Evolutionary conservation across 176 grass and related monocot genomes (phyloP).

Genomic region (Saccharum spontaneum): DNA sequence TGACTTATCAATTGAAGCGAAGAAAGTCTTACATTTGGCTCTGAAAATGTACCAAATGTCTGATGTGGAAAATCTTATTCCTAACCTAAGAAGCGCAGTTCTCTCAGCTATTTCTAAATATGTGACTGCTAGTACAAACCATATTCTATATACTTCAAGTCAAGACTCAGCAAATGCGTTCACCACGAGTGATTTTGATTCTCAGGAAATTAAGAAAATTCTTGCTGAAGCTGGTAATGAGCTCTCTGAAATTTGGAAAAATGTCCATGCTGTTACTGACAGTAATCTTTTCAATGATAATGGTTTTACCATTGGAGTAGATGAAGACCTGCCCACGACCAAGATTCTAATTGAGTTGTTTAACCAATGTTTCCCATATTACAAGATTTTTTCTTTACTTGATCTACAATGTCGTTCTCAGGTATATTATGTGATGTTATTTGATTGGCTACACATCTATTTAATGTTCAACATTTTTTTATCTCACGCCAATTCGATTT

Average conservation of each 20-base stretch:
- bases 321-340: slow-evolving; percentile 52
- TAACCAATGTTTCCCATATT: slow-evolving; percentile 64
- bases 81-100: slow-evolving; percentile 58
- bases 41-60: slow-evolving; percentile 63
- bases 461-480: slow-evolving; percentile 10
- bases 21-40: slow-evolving; percentile 62
- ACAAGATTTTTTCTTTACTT: slow-evolving; percentile 46
- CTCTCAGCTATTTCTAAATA: slow-evolving; percentile 64
- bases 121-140: slow-evolving; percentile 41
- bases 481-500: slow-evolving; percentile 31
- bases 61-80: slow-evolving; percentile 52
- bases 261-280: slow-evolving; percentile 39
- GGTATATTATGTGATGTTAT: slow-evolving; percentile 48
- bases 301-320: slow-evolving; percentile 33
- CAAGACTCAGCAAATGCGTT: slow-evolving; percentile 36
- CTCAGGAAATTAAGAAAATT: slow-evolving; percentile 35
- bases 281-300: slow-evolving; percentile 27
- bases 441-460: slow-evolving; percentile 22
- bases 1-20: slow-evolving; percentile 62
- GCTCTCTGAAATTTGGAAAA: slow-evolving; percentile 65
- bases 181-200: slow-evolving; percentile 27
- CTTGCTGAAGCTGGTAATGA: slow-evolving; percentile 56
- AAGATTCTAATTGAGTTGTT: slow-evolving; percentile 63
- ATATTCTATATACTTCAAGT: slow-evolving; percentile 43
- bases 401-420: slow-evolving; percentile 54